Percentiles rank a stretch among this genome's conserved stretches.
phyloP scores from a whole-genome alignment of 2,329 filamentous ascomycete species.

The Ophiostoma sp. region DNA sequence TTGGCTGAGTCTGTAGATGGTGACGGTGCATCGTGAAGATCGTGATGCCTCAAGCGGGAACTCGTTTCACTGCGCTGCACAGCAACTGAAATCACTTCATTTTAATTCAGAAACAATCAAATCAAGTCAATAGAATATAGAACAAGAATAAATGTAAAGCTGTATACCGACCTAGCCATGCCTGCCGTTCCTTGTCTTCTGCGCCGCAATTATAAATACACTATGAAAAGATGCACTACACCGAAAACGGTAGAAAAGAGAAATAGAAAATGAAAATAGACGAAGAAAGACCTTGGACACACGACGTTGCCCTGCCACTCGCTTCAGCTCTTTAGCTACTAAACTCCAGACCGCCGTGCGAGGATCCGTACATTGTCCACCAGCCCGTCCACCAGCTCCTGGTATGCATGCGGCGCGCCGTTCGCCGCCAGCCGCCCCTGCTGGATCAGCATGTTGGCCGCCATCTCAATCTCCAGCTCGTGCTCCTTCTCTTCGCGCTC shows the following conservation, averaged over 20 bases:
- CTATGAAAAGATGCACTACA: neutral
- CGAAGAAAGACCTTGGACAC: neutral
- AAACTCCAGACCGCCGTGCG: conserved; percentile 19
- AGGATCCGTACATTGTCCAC: conserved; percentile 66
- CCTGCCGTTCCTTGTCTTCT: neutral
- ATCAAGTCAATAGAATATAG: neutral
- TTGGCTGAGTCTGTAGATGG: too few relatives aligned
- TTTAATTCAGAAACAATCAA: neutral
- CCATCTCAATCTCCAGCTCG: conserved; percentile 74
- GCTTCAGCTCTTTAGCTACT: too few relatives aligned
- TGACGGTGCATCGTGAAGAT: too few relatives aligned
- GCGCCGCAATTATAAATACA: neutral
- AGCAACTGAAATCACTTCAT: too few relatives aligned
- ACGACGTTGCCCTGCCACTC: too few relatives aligned
- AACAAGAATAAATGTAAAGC: neutral
- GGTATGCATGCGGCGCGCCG: conserved; percentile 54
- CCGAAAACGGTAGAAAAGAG: neutral
- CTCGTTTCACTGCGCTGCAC: too few relatives aligned
- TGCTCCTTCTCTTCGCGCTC: conserved; percentile 58
- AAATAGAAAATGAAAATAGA: conserved; percentile 1
- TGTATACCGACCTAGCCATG: conserved; percentile 5
- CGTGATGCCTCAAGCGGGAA: too few relatives aligned
- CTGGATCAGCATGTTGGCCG: conserved; percentile 56
- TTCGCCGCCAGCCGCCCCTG: conserved; percentile 55
- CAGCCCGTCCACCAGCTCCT: conserved; percentile 64